Evolutionary conservation across 345 rosid genomes (phyloP).

Genomic region (Citropsis articulata): DNA sequence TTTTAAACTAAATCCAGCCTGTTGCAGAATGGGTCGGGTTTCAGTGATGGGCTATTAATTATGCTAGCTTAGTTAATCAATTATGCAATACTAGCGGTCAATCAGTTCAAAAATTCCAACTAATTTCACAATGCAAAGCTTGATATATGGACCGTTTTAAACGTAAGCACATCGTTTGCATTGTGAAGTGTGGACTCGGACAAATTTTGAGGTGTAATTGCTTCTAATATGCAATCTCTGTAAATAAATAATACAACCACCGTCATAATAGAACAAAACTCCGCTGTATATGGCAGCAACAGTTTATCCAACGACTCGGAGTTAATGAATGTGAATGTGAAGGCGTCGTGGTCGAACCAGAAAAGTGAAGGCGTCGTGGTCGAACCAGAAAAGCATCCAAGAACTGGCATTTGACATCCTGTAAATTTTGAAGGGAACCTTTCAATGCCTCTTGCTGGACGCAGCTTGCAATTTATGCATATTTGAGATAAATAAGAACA

Average conservation of each 20-base stretch:
- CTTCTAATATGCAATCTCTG: background rate
- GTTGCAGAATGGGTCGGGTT: too few relatives aligned
- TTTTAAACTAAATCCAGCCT: too few relatives aligned
- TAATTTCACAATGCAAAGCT: background rate
- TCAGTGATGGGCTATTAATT: too few relatives aligned
- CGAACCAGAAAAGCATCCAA: background rate
- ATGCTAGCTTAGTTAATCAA: too few relatives aligned
- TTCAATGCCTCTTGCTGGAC: background rate
- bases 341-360: background rate
- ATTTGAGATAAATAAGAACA: too few relatives aligned
- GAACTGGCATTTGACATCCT: background rate
- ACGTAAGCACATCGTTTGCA: background rate
- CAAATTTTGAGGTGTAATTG: background rate
- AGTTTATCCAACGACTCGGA: background rate
- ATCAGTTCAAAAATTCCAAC: background rate
- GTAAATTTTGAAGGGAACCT: background rate
- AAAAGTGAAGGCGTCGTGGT: too few relatives aligned
- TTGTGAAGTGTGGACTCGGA: background rate
- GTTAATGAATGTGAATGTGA: background rate
- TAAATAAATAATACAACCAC: background rate
- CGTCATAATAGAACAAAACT: background rate
- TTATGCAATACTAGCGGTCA: background rate
- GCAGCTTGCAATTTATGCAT: too few relatives aligned
- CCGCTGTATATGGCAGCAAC: background rate
- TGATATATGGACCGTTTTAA: background rate